phyloP scores from a whole-genome alignment of 768 basidiomycete genomes.

The Mycena polygramma region DNA sequence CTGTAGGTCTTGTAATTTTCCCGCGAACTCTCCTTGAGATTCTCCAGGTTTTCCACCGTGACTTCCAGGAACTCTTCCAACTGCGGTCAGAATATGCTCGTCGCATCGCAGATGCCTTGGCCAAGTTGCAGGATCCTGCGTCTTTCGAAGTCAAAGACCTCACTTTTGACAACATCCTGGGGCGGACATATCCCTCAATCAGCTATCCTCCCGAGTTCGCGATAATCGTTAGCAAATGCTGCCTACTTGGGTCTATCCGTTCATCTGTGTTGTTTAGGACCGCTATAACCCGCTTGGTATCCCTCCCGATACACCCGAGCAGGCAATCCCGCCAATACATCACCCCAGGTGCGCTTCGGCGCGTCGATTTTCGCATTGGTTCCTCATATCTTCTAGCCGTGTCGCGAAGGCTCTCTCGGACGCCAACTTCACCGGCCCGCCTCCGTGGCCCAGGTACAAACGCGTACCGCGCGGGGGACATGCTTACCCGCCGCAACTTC shows the following conservation, averaged over 20 bases:
- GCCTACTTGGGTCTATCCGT: neutral
- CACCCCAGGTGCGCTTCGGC: conserved; percentile 10
- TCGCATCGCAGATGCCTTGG: conserved; percentile 7
- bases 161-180: conserved; percentile 2
- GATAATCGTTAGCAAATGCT: conserved; percentile 17
- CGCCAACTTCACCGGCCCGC: conserved; percentile 15
- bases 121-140: conserved; percentile 18
- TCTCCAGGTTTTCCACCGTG: conserved; percentile 6
- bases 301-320: conserved; percentile 13
- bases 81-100: neutral
- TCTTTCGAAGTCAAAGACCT: conserved; percentile 20
- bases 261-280: conserved; percentile 3
- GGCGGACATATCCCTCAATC: neutral
- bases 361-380: neutral
- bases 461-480: conserved; percentile 6
- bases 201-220: conserved; percentile 7
- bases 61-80: neutral
- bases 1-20: neutral
- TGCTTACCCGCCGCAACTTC: conserved; percentile 14
- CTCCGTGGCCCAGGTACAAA: conserved; percentile 5
- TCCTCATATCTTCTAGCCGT: conserved; percentile 9
- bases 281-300: conserved; percentile 11
- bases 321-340: conserved; percentile 10
- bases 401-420: conserved; percentile 24
- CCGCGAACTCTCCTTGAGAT: neutral